Percentiles rank a stretch among this genome's conserved stretches.
Evolutionary conservation across 208 protist genomes (phyloP).

Genomic region (Herpetomonas samuelpessoai): DNA sequence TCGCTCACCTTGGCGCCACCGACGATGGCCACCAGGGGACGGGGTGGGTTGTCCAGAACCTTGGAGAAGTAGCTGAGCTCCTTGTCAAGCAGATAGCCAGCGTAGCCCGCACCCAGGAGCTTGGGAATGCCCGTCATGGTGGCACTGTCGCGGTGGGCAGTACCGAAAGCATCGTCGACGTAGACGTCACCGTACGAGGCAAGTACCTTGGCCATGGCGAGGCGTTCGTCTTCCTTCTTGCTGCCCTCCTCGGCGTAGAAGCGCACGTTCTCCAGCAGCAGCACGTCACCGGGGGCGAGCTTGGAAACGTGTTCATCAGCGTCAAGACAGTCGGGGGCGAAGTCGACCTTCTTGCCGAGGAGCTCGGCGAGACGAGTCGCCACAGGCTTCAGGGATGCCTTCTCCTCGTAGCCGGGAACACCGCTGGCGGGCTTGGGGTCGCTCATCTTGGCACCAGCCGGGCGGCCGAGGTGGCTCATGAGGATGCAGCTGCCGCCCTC

Average conservation of each 20-base stretch:
- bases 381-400: constrained; percentile 90
- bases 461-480: constrained; percentile 98
- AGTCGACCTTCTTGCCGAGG: constrained; percentile 63
- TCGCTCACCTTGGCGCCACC: constrained; percentile 98
- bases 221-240: constrained; percentile 82
- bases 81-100: constrained; percentile 98
- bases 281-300: constrained; percentile 78
- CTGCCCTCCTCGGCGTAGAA: constrained; percentile 98
- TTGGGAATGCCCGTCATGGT: constrained; percentile 90
- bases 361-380: constrained; percentile 84
- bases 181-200: constrained; percentile 96
- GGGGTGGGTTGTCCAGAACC: constrained; percentile 79
- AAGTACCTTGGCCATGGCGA: constrained; percentile 92
- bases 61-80: constrained; percentile 98
- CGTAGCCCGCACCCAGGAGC: constrained; percentile 82
- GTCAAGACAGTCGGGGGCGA: constrained; percentile 71
- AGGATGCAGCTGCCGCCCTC: constrained; percentile 88
- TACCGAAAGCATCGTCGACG: constrained; percentile 99
- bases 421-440: constrained; percentile 48
- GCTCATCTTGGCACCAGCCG: constrained; percentile 90
- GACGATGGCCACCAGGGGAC: constrained; percentile 96
- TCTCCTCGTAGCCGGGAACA: constrained; percentile 69
- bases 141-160: constrained; percentile 97
- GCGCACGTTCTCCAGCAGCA: constrained; percentile 99
- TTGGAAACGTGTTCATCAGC: constrained; percentile 19